Base-by-base conservation (phyloP, 2,329 filamentous ascomycete species). In the Ophidiomyces ophidiicola region DNA sequence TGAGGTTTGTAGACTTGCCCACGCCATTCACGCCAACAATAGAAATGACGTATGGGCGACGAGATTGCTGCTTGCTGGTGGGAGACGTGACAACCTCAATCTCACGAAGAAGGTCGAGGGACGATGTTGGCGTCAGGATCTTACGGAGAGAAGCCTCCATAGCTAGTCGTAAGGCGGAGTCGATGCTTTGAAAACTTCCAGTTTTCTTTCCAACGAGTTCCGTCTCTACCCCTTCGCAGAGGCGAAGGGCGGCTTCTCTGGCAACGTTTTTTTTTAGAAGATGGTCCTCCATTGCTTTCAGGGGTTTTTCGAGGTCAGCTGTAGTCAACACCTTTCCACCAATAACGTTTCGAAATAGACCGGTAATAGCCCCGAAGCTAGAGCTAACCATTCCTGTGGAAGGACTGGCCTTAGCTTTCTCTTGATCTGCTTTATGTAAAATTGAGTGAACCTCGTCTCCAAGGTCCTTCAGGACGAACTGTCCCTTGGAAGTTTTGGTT, bases 1-100 rank as follows among this genome's bases (percentile, higher is more conserved):
- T 88, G 25, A 98, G 71, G 57, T 94, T 96, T 37, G 90, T 98
- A 11, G 87, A 94, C 66, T 98, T 98, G 55, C 90, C 90, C 25
- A 98, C 90, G 39, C 90, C 90, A 59, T 98, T 98, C 57, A 98
- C 90, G 46, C 90, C 90, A 30, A 98, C 90, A 45, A 98, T 94
- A 42, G 86, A 94, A 57, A 98, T 92, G 53, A 96, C 88, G 57
- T 96, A 98, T 30, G 90, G 90, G 3, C 90, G 80, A 14, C 72
- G 62, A 44, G 74, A 67, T 44, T 78, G 69, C 20, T 77, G 78
- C 2, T 77, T 73, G 15, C 66, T 68, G 0, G 79, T 66, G 1
- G 83, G 79, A 7, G 74, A 69, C 5, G 77, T 80, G 45, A 92
- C 76, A 31, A 79, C 73, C 55, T 88, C 79, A 50, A 98, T 96